Evolutionary conservation across 331 rosid genomes (phyloP), one percentile per base, ranked within the genome.

Genomic region (Saraca asoca): DNA sequence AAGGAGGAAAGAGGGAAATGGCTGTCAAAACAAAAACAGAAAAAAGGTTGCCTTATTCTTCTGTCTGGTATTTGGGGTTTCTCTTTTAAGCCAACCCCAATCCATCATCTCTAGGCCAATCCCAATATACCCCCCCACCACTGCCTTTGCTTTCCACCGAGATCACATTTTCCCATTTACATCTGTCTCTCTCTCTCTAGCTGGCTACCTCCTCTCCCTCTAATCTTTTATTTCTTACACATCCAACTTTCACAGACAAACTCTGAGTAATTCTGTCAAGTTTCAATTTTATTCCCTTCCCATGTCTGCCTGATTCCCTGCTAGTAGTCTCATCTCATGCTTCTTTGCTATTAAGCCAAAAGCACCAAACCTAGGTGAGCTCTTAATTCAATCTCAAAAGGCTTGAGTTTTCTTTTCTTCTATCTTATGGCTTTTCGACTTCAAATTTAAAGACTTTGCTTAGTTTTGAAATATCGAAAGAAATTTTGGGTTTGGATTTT

Each of bases 1-100:
- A 83, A 44, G n/a, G 51, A 10, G 34, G 16, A n/a, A 12, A 55
- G 44, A 35, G 44, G 58, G 54, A 69, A 71, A 74, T 80, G 70
- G 75, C 84, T 79, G 87, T n/a, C n/a, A n/a, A n/a, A n/a, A n/a
- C n/a, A 87, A 73, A 76, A 63, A n/a, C n/a, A n/a, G n/a, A n/a
- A n/a, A 69, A 59, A 78, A 69, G 57, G 62, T 66, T 58, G 82
- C 66, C 78, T 51, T 10, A 64, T 74, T 49, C 37, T 54, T 72
- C 69, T 78, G 91, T 82, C 86, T 74, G 66, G 55, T 65, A 41
- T 78, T 64, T 65, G 76, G 81, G 81, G 75, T 66, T 78, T 76
- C 83, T 69, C 85, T 72, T 58, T 56, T 62, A 82, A 80, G 58
- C 80, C n/a, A 71, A 55, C 68, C 70, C 16, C n/a, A n/a, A n/a